Evolutionary conservation across 768 basidiomycete species (phyloP).

Genomic region (Amylocystis lapponica): DNA sequence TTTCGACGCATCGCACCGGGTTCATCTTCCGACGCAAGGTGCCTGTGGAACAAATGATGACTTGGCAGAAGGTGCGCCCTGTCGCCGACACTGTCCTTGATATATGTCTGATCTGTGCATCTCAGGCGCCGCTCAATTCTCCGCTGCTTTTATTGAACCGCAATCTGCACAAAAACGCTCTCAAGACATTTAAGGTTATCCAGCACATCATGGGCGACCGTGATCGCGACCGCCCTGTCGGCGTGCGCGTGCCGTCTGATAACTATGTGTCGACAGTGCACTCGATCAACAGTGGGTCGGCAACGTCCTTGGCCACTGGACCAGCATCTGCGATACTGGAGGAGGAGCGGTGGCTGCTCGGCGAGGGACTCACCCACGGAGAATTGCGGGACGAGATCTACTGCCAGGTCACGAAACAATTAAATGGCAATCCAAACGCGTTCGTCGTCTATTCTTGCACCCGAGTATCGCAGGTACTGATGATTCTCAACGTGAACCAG

Average conservation of each 20-base stretch:
- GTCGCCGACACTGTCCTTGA: neutral
- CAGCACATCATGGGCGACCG: slow-evolving; percentile 94
- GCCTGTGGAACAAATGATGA: slow-evolving; percentile 83
- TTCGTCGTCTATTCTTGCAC: slow-evolving; percentile 33
- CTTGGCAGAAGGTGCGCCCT: slow-evolving; percentile 72
- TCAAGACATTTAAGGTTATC: slow-evolving; percentile 82
- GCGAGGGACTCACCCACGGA: slow-evolving; percentile 70
- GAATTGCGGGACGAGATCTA: slow-evolving; percentile 93
- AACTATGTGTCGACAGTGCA: slow-evolving; percentile 2
- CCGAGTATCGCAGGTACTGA: too few species aligned
- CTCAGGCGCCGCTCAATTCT: slow-evolving; percentile 54
- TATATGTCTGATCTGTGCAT: neutral
- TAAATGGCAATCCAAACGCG: slow-evolving; percentile 76
- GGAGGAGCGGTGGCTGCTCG: slow-evolving; percentile 83
- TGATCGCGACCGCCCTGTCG: slow-evolving; percentile 56
- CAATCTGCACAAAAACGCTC: slow-evolving; percentile 64
- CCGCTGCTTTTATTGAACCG: slow-evolving; percentile 73
- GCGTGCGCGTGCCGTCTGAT: slow-evolving; percentile 22
- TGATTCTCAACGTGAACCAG: slow-evolving; percentile 31
- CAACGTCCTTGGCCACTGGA: slow-evolving; percentile 36
- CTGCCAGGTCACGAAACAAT: slow-evolving; percentile 89
- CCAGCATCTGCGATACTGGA: slow-evolving; percentile 48
- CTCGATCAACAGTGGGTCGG: slow-evolving; percentile 30
- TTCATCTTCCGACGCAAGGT: slow-evolving; percentile 80
- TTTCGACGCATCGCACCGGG: slow-evolving; percentile 85